These are phyloP conservation scores for Ophiocordyceps polyrhachis-furcata DNA, from an alignment of 2,329 filamentous ascomycete genomes.

Conservation along the genomic window DNA sequence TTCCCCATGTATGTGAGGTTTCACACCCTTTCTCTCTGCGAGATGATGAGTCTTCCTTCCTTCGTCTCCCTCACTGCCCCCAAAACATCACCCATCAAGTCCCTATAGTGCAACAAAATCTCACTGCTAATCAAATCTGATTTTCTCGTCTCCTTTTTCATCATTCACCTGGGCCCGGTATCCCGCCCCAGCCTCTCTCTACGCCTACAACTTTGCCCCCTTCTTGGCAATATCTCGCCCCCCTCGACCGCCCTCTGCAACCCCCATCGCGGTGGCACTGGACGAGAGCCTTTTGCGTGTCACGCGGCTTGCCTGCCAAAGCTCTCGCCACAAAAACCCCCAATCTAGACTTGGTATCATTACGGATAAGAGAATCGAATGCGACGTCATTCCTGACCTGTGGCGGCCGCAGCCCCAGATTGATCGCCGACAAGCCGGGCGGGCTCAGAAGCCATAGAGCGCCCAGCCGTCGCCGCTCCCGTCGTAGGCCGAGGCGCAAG, in stretches of 20 bases:
- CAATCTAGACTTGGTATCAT: slow-evolving; percentile 9
- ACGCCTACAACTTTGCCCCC: not conserved
- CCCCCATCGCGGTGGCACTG: not conserved
- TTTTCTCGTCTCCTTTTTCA: not conserved
- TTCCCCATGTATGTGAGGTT: no score
- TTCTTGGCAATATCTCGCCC: not conserved
- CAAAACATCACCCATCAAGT: no score
- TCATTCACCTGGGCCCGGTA: not conserved
- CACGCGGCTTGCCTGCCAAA: not conserved
- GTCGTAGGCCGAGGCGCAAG: slow-evolving; percentile 8
- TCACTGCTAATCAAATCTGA: no score
- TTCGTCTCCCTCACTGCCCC: no score
- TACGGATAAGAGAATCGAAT: slow-evolving; percentile 5
- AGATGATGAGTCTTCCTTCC: no score
- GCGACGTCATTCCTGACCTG: not conserved
- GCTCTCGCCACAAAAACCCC: not conserved
- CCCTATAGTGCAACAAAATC: no score
- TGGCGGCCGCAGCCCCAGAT: not conserved
- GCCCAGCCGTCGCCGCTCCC: slow-evolving; percentile 39
- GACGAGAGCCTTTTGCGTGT: not conserved
- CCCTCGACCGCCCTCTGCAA: not conserved
- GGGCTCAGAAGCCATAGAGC: slow-evolving; percentile 37
- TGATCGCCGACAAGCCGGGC: not conserved
- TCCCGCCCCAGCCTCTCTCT: not conserved
- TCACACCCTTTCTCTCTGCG: no score